A percentile compares a stretch with the other conserved stretches of the same genome.
phyloP scores from a whole-genome alignment of 2,329 filamentous ascomycete genomes.

The Plectosphaerella sp. region DNA sequence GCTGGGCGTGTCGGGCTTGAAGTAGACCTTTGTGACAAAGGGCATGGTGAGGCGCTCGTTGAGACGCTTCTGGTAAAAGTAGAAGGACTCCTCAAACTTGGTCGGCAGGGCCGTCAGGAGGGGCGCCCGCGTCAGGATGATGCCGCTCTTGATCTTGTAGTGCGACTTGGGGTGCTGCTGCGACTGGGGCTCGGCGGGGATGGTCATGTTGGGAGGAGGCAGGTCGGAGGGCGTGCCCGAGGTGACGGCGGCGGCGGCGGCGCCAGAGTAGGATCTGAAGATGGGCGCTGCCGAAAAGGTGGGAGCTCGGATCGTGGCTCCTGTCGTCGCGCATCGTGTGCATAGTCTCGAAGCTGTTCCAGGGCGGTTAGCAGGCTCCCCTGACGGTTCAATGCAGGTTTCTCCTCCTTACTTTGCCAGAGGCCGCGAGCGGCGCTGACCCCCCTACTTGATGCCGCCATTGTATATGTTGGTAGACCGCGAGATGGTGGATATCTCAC shows the following conservation, averaged over 20 bases:
- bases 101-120: slow-evolving; percentile 79
- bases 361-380: neutral
- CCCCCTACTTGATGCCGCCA: slow-evolving; percentile 56
- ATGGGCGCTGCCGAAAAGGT: neutral
- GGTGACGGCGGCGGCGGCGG: slow-evolving; percentile 13
- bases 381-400: slow-evolving; percentile 2
- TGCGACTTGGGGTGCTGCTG: slow-evolving; percentile 2
- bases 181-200: slow-evolving; percentile 16
- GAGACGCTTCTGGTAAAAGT: slow-evolving; percentile 94
- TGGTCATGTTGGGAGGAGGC: slow-evolving; percentile 22
- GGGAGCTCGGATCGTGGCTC: slow-evolving; percentile 17
- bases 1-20: slow-evolving; percentile 80
- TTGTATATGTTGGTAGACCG: slow-evolving; percentile 19
- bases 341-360: slow-evolving; percentile 26
- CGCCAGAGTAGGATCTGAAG: slow-evolving; percentile 25
- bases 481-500: neutral
- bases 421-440: slow-evolving; percentile 42
- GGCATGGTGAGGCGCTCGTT: slow-evolving; percentile 88
- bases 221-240: slow-evolving; percentile 11
- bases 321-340: slow-evolving; percentile 29
- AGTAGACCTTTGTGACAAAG: slow-evolving; percentile 90
- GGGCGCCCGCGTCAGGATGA: slow-evolving; percentile 85
- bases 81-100: slow-evolving; percentile 87
- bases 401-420: slow-evolving; percentile 41
- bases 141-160: slow-evolving; percentile 56